Base-by-base conservation (phyloP, 306 rosid genomes). In the Albizia julibrissin region DNA sequence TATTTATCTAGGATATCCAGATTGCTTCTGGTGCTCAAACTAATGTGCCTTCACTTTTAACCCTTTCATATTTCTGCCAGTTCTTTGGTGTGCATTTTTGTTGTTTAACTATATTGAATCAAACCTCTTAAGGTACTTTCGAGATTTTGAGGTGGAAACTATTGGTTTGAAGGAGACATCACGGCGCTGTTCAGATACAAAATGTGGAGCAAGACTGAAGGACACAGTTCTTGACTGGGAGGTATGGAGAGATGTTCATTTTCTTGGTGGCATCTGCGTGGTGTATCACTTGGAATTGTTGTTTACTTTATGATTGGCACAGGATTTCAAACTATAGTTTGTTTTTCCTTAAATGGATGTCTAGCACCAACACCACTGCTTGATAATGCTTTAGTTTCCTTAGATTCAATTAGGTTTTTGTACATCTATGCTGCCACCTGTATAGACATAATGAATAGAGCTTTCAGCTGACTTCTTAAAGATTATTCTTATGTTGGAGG, bases 221-320 rank as follows among this genome's bases (percentile, higher is more conserved):
- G 99, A 95, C 85, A 93, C 98, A 8, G 99, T 95, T 86, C 99
- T 95, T 78, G 99, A 95, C 86, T 95, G 99, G 99, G 99, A 95
- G 97, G 98, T 95, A 91, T 34, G 31, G 44, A 16, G 44, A 16
- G 5, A 47, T 86, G 65, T 75, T 79, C 69, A 27, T 79, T 76
- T 86, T 13, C 72, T 78, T 76, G 69, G 69, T 37, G 56, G 61
- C 40, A 22, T 62, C 69, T 56, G 18, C 52, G 21, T n/a, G 22
- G 52, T 52, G 52, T 73, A 40, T 81, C 72, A 21, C 59, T 26
- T 33, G 21, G 67, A 8, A 7, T 56, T 77, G 77, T 81, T 81
- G 77, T 77, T 81, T 66, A 6, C 50, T 85, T 67, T 81, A 74
- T 64, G 74, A 56, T 79, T 65, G 46, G 61, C 34, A 39, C 71